Evolutionary conservation across 2,329 filamentous ascomycete genomes (phyloP), one percentile per base, ranked within the genome.

Genomic region (Cladosporium cucumerinum): DNA sequence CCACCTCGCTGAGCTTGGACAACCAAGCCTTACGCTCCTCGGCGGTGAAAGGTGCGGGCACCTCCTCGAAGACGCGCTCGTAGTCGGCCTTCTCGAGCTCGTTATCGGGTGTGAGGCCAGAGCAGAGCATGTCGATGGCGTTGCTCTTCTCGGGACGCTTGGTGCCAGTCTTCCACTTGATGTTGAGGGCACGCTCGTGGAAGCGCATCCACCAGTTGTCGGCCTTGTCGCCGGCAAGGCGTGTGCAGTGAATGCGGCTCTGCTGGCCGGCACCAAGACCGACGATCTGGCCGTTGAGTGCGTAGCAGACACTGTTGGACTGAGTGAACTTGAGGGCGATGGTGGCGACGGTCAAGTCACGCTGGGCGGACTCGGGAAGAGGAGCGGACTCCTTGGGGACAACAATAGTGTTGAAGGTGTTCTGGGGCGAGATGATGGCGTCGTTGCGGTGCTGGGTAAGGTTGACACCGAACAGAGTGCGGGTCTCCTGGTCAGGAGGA

Each of bases 181-280:
- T 89, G 75, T 83, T 85, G 58, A 98, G 85, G 14, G 95, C 91
- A 61, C 92, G 89, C 72, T 92, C 89, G 83, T 97, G 91, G 87
- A 98, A 98, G 74, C 95, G 91, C 85, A 99, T 90, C 95, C 94
- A 99, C 94, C 94, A 98, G 85, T 96, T 97, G 80, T 99, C 95
- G 57, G 93, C 92, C 85, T 99, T 99, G 84, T 98, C 94, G 66
- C 95, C 95, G 12, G 95, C 95, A 60, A 99, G 87, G 70, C 95
- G 90, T 49, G 95, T 99, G 87, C 95, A 99, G 85, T 99, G 95
- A 72, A 99, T 99, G 72, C 95, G 90, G 67, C 92, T 96, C 82
- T 99, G 95, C 80, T 99, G 95, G 66, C 95, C 95, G 63, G 95
- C 95, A 70, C 95, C 95, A 64, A 99, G 88, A 70, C 95, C 95